Conservation (phyloP, 2,329 filamentous ascomycete genomes). For the Penicillium decumbens region DNA sequence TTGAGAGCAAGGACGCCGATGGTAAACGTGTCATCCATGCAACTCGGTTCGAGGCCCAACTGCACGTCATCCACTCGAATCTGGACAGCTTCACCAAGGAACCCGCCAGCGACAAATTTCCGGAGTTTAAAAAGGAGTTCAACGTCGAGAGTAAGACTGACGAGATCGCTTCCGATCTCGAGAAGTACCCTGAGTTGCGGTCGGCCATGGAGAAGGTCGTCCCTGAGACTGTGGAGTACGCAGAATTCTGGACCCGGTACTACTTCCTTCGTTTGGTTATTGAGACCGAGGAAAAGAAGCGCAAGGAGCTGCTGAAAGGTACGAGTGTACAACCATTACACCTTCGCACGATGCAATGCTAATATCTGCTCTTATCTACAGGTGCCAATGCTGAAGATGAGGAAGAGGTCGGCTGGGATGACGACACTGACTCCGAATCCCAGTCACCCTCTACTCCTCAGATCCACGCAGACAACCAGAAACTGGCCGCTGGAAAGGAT, state of each 20-base stretch:
- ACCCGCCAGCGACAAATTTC: slow-evolving; percentile 69
- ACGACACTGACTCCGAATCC: slow-evolving; percentile 62
- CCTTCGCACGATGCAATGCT: not conserved
- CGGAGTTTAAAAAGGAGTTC: slow-evolving; percentile 67
- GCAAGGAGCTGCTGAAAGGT: slow-evolving; percentile 90
- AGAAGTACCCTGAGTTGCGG: slow-evolving; percentile 80
- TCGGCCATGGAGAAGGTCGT: slow-evolving; percentile 92
- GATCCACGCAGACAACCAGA: slow-evolving; percentile 36
- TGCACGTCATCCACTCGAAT: slow-evolving; percentile 90
- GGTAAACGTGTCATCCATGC: slow-evolving; percentile 93
- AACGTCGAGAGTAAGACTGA: slow-evolving; percentile 79
- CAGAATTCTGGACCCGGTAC: slow-evolving; percentile 87
- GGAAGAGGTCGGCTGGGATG: slow-evolving; percentile 64
- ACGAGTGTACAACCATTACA: slow-evolving; percentile 29
- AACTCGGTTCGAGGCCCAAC: slow-evolving; percentile 87
- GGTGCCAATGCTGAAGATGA: slow-evolving; percentile 59
- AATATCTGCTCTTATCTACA: slow-evolving; percentile 12
- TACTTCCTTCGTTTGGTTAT: slow-evolving; percentile 92
- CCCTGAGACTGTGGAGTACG: slow-evolving; percentile 86
- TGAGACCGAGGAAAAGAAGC: slow-evolving; percentile 83
- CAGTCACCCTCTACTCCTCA: slow-evolving; percentile 43
- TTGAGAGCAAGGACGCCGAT: slow-evolving; percentile 85
- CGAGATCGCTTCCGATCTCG: slow-evolving; percentile 73
- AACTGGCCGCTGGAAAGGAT: slow-evolving; percentile 33
- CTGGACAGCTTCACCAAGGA: slow-evolving; percentile 78